Conservation (phyloP, 2,329 filamentous ascomycete genomes). For the Aspergillus aculeatinus region DNA sequence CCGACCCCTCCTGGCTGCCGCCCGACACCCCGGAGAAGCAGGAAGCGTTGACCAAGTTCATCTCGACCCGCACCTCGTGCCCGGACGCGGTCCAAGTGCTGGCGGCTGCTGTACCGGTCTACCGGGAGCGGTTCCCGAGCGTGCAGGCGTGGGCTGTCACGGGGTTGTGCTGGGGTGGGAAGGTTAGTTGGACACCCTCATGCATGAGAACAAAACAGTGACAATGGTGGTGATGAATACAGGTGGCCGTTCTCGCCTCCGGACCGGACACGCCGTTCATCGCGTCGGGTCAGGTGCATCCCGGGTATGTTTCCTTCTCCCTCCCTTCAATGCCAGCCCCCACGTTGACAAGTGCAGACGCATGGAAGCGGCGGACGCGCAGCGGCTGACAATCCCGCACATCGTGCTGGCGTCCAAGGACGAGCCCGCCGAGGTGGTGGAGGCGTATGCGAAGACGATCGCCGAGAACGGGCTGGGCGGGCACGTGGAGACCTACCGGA, state of each 20-base stretch:
- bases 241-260: constrained; percentile 44
- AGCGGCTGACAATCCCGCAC: constrained; percentile 60
- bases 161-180: constrained; percentile 72
- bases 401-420: constrained; percentile 66
- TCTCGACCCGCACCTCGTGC: constrained; percentile 45
- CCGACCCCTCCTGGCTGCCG: constrained; percentile 53
- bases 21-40: constrained; percentile 65
- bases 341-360: constrained; percentile 21
- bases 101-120: constrained; percentile 42
- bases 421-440: constrained; percentile 56
- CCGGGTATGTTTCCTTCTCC: constrained; percentile 24
- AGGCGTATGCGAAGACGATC: constrained; percentile 54
- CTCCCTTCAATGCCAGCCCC: background rate
- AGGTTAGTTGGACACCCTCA: constrained; percentile 48
- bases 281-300: constrained; percentile 38
- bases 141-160: constrained; percentile 62
- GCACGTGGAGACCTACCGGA: constrained; percentile 62
- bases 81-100: constrained; percentile 31
- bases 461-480: constrained; percentile 53
- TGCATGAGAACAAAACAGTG: background rate
- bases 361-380: constrained; percentile 59
- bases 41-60: constrained; percentile 58
- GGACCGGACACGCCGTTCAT: constrained; percentile 55
- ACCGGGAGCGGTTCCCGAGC: constrained; percentile 53
- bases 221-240: background rate